phyloP scores from a whole-genome alignment of 352 stramenopile species.

The Pythium diclinum region DNA sequence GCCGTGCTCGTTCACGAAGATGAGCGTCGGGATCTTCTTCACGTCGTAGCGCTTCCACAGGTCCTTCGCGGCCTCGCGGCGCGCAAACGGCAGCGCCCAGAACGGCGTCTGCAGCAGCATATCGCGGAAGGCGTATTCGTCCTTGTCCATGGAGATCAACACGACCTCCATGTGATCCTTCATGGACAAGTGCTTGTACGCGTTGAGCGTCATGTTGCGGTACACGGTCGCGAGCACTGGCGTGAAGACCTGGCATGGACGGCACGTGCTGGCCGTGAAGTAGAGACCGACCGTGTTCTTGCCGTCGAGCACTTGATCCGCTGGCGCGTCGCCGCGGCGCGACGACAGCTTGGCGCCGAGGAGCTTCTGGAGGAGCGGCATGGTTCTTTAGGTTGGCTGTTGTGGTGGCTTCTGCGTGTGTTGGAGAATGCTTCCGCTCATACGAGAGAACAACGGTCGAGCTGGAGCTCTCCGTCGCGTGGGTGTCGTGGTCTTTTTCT shows the following conservation, averaged over 20 bases:
- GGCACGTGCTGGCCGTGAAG: constrained; percentile 62
- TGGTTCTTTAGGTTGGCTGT: constrained; percentile 23
- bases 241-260: constrained; percentile 60
- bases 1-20: constrained; percentile 62
- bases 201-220: constrained; percentile 58
- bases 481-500: constrained; percentile 5
- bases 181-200: constrained; percentile 55
- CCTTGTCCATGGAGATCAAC: constrained; percentile 57
- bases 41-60: constrained; percentile 68
- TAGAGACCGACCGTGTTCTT: constrained; percentile 62
- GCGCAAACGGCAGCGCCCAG: constrained; percentile 51
- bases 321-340: constrained; percentile 46
- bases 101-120: constrained; percentile 58
- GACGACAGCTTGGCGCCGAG: constrained; percentile 49
- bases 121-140: constrained; percentile 53
- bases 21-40: constrained; percentile 64
- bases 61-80: constrained; percentile 47
- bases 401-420: constrained; percentile 1
- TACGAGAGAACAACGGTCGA: neutral
- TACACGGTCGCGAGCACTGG: constrained; percentile 59
- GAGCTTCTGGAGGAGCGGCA: constrained; percentile 59
- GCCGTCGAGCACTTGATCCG: constrained; percentile 44
- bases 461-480: neutral
- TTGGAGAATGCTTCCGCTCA: neutral
- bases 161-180: constrained; percentile 59